Evolutionary conservation across 306 rosid species (phyloP), one percentile per base, ranked within the genome.

Genomic region (Prunus salicina): DNA sequence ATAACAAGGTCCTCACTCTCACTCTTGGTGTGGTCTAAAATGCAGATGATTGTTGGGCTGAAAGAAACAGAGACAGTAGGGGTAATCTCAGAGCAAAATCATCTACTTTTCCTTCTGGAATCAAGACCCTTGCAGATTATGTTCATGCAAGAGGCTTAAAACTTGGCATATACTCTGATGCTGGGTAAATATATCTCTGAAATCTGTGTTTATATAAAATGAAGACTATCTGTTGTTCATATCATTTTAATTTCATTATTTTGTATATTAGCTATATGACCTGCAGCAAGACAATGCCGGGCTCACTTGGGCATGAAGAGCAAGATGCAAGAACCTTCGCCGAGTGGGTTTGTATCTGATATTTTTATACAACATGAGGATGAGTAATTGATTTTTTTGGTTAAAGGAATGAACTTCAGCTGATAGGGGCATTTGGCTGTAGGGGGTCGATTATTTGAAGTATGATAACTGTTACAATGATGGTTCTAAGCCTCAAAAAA

Each of bases 381-480:
- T 12, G 6, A 67, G n/a, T 24, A 67, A 7, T 46, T 22, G 4
- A 2, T 12, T 15, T 67, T 18, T 27, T 15, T 14, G 6, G 30
- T 62, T 15, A 9, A 34, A 4, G 32, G 4, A 3, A 34, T 34
- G 49, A 64, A 18, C 25, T 34, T 32, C 5, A 64, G 69, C 69
- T 69, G 58, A 18, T 13, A 3, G 24, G 43, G 41, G 15, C 30
- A 12, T 16, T 41, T 70, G 46, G 71, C 38, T 71, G 43, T 63
- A 78, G 82, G 82, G 77, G 11, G 72, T 78, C 11, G 82, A 78
- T 62, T 78, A 63, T 32, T 78, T 78, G 64, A 71, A 78, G 82
- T 71, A 78, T 24, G 82, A 78, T 71, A 71, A 78, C 63, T 71
- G 82, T 66, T 51, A 71, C 76, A 9, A 34, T 10, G 82, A 71